Conservation (phyloP, 1,284 basidiomycete genomes). For the Phellinidium pouzarii region DNA sequence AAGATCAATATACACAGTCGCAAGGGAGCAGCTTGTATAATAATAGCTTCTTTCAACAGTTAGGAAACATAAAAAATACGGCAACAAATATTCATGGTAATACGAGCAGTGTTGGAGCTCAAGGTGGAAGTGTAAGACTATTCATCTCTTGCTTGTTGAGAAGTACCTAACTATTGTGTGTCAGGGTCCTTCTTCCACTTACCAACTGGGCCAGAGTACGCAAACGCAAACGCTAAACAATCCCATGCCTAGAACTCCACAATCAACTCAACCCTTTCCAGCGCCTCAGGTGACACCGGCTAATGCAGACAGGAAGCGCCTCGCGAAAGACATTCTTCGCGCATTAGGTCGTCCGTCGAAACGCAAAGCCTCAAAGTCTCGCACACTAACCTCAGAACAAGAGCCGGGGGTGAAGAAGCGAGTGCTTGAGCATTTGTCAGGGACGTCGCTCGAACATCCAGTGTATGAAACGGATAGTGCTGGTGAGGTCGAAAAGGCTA, state of each 20-base stretch:
- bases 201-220: neutral
- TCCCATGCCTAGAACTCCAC: neutral
- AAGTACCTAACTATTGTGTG: neutral
- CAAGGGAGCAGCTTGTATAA: neutral
- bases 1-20: neutral
- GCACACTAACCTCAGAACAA: neutral
- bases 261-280: neutral
- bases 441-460: neutral
- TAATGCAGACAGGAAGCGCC: slow-evolving; percentile 15
- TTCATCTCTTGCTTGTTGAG: neutral
- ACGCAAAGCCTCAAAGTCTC: slow-evolving; percentile 9
- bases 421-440: neutral
- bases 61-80: neutral
- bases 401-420: slow-evolving; percentile 2
- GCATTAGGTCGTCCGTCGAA: slow-evolving; percentile 18
- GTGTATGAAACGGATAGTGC: neutral
- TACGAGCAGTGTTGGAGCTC: too few species aligned
- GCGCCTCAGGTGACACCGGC: slow-evolving; percentile 8
- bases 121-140: neutral
- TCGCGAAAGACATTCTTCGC: slow-evolving; percentile 20
- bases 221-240: neutral
- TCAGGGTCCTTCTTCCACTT: too few species aligned
- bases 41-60: neutral
- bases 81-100: too few species aligned
- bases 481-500: neutral